Evolutionary conservation across 2,329 filamentous ascomycete genomes (phyloP).

Genomic region (Fusarium denticulatum): DNA sequence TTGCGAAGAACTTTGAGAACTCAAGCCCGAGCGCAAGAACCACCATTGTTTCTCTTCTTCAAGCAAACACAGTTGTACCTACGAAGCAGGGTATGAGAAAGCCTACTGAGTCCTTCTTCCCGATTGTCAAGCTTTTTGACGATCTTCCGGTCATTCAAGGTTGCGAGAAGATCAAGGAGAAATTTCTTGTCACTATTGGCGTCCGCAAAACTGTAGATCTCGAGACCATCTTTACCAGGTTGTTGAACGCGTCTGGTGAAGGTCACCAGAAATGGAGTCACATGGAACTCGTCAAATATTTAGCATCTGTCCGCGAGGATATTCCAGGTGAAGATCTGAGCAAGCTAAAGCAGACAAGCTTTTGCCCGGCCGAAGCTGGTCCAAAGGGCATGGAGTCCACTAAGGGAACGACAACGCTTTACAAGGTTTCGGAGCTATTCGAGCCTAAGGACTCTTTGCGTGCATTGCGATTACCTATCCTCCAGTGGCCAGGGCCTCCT

Average conservation of each 20-base stretch:
- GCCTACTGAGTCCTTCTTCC: conserved; percentile 89
- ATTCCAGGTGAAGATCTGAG: conserved; percentile 86
- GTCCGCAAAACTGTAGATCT: conserved; percentile 96
- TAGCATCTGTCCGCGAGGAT: conserved; percentile 88
- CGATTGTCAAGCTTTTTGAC: conserved; percentile 92
- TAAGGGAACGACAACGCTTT: conserved; percentile 64
- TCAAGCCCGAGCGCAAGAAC: conserved; percentile 73
- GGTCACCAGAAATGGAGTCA: conserved; percentile 84
- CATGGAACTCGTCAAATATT: conserved; percentile 92
- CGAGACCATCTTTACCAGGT: conserved; percentile 88
- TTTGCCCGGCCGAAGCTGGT: conserved; percentile 81
- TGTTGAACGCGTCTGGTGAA: conserved; percentile 71
- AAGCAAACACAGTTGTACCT: conserved; percentile 79
- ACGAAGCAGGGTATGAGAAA: conserved; percentile 91
- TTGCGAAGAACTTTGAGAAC: conserved; percentile 93
- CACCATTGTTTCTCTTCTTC: conserved; percentile 71
- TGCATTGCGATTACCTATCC: conserved; percentile 75
- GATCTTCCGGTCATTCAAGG: conserved; percentile 85
- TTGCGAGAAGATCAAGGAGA: conserved; percentile 86
- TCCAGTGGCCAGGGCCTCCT: conserved; percentile 80
- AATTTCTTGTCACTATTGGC: conserved; percentile 82
- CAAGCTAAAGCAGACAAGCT: conserved; percentile 78
- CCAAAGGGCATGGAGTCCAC: conserved; percentile 64
- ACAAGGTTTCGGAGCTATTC: conserved; percentile 81
- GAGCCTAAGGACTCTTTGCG: conserved; percentile 79